Percentiles rank a stretch among this genome's conserved stretches.
phyloP scores from a whole-genome alignment of 345 rosid genomes.

The Hevea brasiliensis region DNA sequence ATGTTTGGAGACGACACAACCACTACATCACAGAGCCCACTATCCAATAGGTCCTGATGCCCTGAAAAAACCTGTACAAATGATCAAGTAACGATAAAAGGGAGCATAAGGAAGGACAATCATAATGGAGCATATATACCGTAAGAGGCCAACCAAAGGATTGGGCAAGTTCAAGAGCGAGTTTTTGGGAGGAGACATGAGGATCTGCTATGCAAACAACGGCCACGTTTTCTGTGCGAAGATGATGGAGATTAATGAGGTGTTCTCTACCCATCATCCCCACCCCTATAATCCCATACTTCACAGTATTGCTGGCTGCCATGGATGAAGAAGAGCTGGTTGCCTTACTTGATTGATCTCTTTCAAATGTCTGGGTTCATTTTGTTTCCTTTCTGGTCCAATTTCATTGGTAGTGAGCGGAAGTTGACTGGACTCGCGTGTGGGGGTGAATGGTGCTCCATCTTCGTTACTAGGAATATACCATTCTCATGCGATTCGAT shows the following conservation, averaged over 20 bases:
- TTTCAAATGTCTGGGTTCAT: too few species aligned
- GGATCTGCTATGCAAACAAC: conserved; percentile 86
- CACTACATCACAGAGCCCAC: conserved; percentile 75
- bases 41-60: conserved; percentile 70
- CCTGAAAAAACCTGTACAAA: conserved; percentile 62
- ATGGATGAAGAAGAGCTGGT: neutral
- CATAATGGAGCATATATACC: conserved; percentile 30
- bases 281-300: conserved; percentile 81
- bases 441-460: too few species aligned
- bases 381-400: too few species aligned
- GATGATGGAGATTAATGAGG: conserved; percentile 82
- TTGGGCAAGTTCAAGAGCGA: conserved; percentile 52
- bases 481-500: too few species aligned
- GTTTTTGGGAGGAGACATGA: conserved; percentile 67
- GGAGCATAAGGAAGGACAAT: neutral
- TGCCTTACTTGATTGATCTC: too few species aligned
- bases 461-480: too few species aligned
- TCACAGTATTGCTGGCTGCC: conserved; percentile 32
- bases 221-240: conserved; percentile 54
- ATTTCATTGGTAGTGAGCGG: too few species aligned
- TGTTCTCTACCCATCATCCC: conserved; percentile 99
- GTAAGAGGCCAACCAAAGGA: conserved; percentile 64
- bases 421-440: too few species aligned
- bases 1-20: conserved; percentile 90
- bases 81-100: neutral